These are phyloP conservation scores for Bruguiera parviflora DNA, from an alignment of 345 rosid genomes.

Conservation along the genomic window DNA sequence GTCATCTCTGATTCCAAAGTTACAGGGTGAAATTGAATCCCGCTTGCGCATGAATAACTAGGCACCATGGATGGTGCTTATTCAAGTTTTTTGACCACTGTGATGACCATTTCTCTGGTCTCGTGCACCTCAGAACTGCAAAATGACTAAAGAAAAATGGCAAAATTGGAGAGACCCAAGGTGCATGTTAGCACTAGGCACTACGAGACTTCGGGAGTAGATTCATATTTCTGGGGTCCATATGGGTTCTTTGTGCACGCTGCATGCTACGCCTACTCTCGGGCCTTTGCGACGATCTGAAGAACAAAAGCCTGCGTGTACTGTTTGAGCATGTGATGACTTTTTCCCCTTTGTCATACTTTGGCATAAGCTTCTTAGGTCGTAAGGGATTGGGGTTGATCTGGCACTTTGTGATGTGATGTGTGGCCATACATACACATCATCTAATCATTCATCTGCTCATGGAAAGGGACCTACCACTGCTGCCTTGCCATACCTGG, in stretches of 20 bases:
- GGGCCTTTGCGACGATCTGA: constrained; percentile 23
- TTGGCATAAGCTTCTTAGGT: constrained; percentile 8
- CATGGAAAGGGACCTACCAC: constrained; percentile 20
- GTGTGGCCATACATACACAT: constrained; percentile 18
- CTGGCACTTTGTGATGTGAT: constrained; percentile 21
- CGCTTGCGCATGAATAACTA: not conserved
- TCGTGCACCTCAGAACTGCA: constrained; percentile 22
- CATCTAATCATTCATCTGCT: constrained; percentile 27
- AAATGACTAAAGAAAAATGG: not conserved
- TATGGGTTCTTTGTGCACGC: not conserved
- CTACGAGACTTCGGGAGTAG: constrained; percentile 1
- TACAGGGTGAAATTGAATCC: constrained; percentile 17
- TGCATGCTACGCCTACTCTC: constrained; percentile 7
- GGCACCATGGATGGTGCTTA: constrained; percentile 24
- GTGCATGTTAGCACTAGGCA: constrained; percentile 17
- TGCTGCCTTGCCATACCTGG: constrained; percentile 24
- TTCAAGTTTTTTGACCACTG: constrained; percentile 3
- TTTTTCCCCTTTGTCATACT: constrained; percentile 1
- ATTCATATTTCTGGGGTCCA: constrained; percentile 17
- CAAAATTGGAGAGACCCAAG: constrained; percentile 20
- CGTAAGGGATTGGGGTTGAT: constrained; percentile 15
- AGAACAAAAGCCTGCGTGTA: not conserved
- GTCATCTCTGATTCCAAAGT: constrained; percentile 36
- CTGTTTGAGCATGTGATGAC: constrained; percentile 1
- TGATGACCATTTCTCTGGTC: constrained; percentile 12